A percentile compares a stretch with the other conserved stretches of the same genome.
Conservation (phyloP, 2,329 filamentous ascomycete genomes). For the Capronia coronata region DNA sequence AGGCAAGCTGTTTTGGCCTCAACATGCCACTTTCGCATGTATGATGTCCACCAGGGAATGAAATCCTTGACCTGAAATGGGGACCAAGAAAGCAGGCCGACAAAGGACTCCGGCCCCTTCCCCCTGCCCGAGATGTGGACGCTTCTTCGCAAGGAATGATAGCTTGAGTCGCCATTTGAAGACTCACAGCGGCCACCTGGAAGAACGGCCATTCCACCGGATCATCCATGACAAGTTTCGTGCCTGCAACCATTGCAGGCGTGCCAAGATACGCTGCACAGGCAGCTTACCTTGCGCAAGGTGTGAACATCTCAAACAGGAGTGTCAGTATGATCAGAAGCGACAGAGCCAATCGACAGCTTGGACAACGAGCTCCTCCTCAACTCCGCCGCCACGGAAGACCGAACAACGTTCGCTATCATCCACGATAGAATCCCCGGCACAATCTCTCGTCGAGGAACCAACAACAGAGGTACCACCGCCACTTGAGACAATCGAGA, state of each 20-base stretch:
- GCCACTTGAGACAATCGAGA: neutral
- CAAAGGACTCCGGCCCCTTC: conserved; percentile 21
- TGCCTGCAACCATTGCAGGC: conserved; percentile 20
- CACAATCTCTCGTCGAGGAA: neutral
- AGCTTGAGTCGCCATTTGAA: conserved; percentile 23
- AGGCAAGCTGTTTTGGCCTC: neutral
- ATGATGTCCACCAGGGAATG: neutral
- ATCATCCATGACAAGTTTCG: conserved; percentile 24
- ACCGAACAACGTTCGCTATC: neutral
- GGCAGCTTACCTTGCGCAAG: conserved; percentile 18
- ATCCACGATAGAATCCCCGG: conserved; percentile 1
- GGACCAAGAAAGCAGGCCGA: conserved; percentile 12
- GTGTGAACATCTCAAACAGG: conserved; percentile 16
- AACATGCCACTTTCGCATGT: neutral
- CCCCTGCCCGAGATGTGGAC: conserved; percentile 23
- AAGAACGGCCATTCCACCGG: conserved; percentile 21
- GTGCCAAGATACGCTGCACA: conserved; percentile 22
- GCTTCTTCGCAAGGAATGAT: conserved; percentile 21
- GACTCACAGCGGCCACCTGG: conserved; percentile 13
- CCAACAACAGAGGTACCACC: neutral
- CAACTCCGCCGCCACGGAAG: conserved; percentile 2
- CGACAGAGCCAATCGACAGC: neutral
- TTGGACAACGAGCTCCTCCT: conserved; percentile 2
- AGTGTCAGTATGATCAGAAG: conserved; percentile 20
- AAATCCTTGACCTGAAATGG: conserved; percentile 4